Evolutionary conservation across 495 filamentous ascomycete species (phyloP), one percentile per base, ranked within the genome.

Genomic region (Lepidopterella palustris): DNA sequence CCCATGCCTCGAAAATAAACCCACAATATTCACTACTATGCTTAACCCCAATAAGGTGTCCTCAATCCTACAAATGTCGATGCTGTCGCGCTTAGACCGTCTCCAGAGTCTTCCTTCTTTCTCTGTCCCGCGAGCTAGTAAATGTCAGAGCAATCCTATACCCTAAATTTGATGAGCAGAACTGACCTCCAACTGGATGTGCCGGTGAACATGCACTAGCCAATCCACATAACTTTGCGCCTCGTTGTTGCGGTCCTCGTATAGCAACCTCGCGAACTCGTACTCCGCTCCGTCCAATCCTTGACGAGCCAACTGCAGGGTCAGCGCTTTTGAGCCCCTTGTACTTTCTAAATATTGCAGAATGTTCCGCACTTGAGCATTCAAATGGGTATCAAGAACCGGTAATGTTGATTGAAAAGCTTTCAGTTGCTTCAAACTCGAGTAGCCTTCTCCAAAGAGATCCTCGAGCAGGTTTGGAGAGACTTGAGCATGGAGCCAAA

Each of bases 181-280:
- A 75, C 82, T 73, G 69, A 86, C 86, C 80, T 97, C 92, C 58
- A 96, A 74, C 71, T 95, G 91, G 60, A 97, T 89, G 68, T 87
- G 85, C 64, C 91, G 86, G 70, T 99, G 93, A 51, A 97, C 77
- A 74, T 96, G 90, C 55, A 99, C 93, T 72, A 99, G 74, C 93
- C 93, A 99, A 74, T 99, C 93, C 18, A 97, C 93, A 75, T 99
- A 97, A 65, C 87, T 92, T 73, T 92, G 89, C 29, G 93, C 93
- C 74, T 99, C 93, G 63, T 95, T 96, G 73, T 97, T 97, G 62
- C 93, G 81, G 70, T 99, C 93, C 75, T 99, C 93, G 52, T 95
- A 82, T 63, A 99, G 73, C 71, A 91, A 75, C 42, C 90, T 77
- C 40, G 95, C 93, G 75, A 97, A 99, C 73, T 99, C 93, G 63